phyloP scores from a whole-genome alignment of 257 asterid genomes.

The Hygrophila difformis region DNA sequence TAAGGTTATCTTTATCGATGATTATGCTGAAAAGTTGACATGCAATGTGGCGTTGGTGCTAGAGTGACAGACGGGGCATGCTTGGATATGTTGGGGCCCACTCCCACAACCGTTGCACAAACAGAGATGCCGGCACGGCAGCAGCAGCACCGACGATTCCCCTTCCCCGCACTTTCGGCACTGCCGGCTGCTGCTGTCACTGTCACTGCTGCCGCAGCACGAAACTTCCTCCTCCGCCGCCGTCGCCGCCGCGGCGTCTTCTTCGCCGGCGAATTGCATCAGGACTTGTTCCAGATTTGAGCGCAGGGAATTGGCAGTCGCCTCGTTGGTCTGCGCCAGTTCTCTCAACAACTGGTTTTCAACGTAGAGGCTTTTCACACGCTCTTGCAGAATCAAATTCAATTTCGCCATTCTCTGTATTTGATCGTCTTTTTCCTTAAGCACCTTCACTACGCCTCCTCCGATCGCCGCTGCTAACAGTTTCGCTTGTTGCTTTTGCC shows the following conservation, averaged over 20 bases:
- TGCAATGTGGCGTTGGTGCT: slow-evolving; percentile 69
- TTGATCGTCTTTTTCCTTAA: slow-evolving; percentile 68
- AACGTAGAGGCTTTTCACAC: slow-evolving; percentile 33
- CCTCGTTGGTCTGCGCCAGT: slow-evolving; percentile 71
- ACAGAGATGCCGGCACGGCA: slow-evolving; percentile 87
- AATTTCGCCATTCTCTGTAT: slow-evolving; percentile 51
- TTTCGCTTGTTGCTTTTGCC: slow-evolving; percentile 52
- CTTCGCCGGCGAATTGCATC: slow-evolving; percentile 30
- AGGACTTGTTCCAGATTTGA: slow-evolving; percentile 53
- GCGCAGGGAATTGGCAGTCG: slow-evolving; percentile 63
- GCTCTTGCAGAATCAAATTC: slow-evolving; percentile 51
- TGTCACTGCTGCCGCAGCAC: slow-evolving; percentile 59
- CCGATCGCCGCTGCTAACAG: slow-evolving; percentile 39
- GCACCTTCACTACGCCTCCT: slow-evolving; percentile 36
- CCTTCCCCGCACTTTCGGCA: slow-evolving; percentile 55
- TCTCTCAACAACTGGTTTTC: slow-evolving; percentile 69
- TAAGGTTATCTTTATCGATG: too few species aligned
- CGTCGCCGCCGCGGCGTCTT: slow-evolving; percentile 18
- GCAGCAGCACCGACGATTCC: slow-evolving; percentile 57
- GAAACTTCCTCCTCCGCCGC: slow-evolving; percentile 58
- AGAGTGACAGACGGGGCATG: slow-evolving; percentile 65
- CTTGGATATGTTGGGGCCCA: slow-evolving; percentile 43
- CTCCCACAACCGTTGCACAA: slow-evolving; percentile 63
- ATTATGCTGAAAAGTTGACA: slow-evolving; percentile 46
- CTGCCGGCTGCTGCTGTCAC: slow-evolving; percentile 20